Evolutionary conservation across 2,329 filamentous ascomycete species (phyloP), one percentile per base, ranked within the genome.

Genomic region (Neofusicoccum kwambonambiense): DNA sequence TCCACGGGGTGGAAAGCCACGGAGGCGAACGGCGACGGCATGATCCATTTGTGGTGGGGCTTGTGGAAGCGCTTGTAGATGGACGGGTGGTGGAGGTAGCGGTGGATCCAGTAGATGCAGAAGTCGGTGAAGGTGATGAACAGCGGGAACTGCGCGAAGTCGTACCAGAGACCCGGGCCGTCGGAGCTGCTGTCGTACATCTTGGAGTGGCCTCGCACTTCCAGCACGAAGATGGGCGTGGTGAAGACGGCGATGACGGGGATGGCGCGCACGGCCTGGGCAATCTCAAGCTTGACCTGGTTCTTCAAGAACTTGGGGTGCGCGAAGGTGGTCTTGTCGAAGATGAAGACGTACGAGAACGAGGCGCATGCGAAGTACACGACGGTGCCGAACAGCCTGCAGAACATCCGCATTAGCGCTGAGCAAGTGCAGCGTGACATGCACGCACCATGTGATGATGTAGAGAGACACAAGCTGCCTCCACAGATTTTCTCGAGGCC

Each of bases 391-490:
- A 52, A 52, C 5, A 52, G 50, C 50, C 50, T 52, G n/a, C 27
- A 31, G 7, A 1, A 8, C 9, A 8, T 8, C 6, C 22, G 22
- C 3, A 12, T 22, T 57, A 35, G 66, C 65, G 37, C 64, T 45
- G 51, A 34, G 15, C 34, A 35, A 17, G 3, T 49, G 45, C 17
- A 49, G 19, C 19, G 8, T n/a, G 11, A 11, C 11, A 7, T 19
- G 45, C 12, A 65, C 68, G 77, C 81, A 96, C 94, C 92, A 96
- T 71, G 92, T 93, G 66, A 97, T 92, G 56, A 95, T 74, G 77
- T 90, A 96, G 65, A 97, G 82, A 44, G 90, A 90, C 57, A 91
- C 73, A 51, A 84, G 79, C 78, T 97, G 93, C 69, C 93, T 87
- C 70, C 82, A 86, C 64, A 90, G 82, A 72, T 96, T 91, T 74